phyloP scores from a whole-genome alignment of 2,329 filamentous ascomycete genomes.

The Aureobasidium namibiae region DNA sequence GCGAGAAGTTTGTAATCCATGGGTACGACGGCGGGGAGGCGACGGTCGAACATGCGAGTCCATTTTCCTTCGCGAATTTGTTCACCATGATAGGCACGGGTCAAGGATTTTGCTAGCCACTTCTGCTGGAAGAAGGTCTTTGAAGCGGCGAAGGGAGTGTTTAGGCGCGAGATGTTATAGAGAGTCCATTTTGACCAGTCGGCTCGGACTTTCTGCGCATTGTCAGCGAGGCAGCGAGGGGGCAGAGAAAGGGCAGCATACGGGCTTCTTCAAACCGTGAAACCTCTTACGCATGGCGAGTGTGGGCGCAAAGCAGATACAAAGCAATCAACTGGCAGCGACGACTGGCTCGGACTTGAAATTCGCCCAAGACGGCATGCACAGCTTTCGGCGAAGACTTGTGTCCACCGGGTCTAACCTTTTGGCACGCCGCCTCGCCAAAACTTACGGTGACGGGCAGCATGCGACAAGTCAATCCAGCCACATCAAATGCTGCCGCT shows the following conservation, averaged over 20 bases:
- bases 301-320: neutral
- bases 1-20: slow-evolving; percentile 80
- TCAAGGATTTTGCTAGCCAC: slow-evolving; percentile 79
- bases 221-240: neutral
- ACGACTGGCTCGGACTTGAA: neutral
- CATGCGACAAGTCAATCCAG: neutral
- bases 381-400: slow-evolving; percentile 5
- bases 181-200: slow-evolving; percentile 98
- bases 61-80: slow-evolving; percentile 89
- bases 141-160: slow-evolving; percentile 34
- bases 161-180: slow-evolving; percentile 67
- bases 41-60: slow-evolving; percentile 83
- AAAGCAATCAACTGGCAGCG: neutral
- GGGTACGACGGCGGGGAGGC: slow-evolving; percentile 71
- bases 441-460: neutral
- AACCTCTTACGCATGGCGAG: slow-evolving; percentile 14
- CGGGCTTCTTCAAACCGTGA: slow-evolving; percentile 14
- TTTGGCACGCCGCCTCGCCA: neutral
- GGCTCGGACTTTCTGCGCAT: slow-evolving; percentile 73
- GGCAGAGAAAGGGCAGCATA: neutral
- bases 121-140: slow-evolving; percentile 96
- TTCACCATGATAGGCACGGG: slow-evolving; percentile 88
- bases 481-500: neutral
- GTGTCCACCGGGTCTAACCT: neutral
- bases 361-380: neutral